Conservation (phyloP, 108 stramenopile species). For the Schizochytrium sp. region DNA sequence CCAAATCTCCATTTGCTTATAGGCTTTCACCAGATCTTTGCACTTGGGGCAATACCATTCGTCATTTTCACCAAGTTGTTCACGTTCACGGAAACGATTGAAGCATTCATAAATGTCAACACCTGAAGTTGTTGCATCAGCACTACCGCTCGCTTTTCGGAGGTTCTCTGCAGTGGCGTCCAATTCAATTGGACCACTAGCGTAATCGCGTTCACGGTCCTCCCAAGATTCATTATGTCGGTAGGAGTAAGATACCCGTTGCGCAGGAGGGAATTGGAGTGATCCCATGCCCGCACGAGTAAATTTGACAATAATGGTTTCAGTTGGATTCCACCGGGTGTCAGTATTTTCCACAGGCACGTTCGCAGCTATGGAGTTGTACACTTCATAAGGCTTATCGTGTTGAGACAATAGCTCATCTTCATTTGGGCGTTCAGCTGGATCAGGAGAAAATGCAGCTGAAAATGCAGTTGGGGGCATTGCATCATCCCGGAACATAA, state of each 20-base stretch:
- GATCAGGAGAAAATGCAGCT: not conserved
- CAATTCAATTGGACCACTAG: not conserved
- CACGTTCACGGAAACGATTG: slow-evolving; percentile 88
- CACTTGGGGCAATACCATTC: slow-evolving; percentile 98
- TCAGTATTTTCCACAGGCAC: not conserved
- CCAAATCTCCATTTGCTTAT: slow-evolving; percentile 95
- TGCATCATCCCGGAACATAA: slow-evolving; percentile 20
- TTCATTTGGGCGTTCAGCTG: not conserved
- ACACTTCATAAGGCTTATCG: not conserved
- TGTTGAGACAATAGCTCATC: not conserved
- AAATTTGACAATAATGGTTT: not conserved
- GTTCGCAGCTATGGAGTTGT: not conserved
- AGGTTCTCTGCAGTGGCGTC: not conserved
- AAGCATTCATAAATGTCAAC: slow-evolving; percentile 80
- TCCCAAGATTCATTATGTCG: not conserved
- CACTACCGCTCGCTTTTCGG: not conserved
- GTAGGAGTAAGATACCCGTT: not conserved
- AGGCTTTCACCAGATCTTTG: slow-evolving; percentile 91
- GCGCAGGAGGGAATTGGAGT: not conserved
- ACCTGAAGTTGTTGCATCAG: not conserved
- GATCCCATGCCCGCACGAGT: not conserved
- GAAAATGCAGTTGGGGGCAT: not conserved
- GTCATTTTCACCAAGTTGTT: slow-evolving; percentile 95
- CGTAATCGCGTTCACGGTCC: not conserved
- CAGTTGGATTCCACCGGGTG: not conserved